Percentiles rank a stretch among this genome's conserved stretches.
phyloP scores from a whole-genome alignment of 768 basidiomycete genomes.

The Podaxis rugospora region DNA sequence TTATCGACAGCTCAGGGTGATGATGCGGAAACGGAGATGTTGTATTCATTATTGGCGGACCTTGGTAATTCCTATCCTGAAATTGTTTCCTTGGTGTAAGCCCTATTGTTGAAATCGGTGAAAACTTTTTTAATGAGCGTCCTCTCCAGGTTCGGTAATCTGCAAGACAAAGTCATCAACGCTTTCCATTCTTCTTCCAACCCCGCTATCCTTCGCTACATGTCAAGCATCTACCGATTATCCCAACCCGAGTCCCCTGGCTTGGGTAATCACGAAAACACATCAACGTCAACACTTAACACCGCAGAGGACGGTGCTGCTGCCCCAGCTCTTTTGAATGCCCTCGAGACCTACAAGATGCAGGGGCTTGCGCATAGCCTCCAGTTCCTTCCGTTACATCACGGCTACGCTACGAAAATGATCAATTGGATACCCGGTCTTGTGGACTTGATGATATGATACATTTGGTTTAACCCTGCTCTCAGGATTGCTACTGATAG shows the following conservation, averaged over 20 bases:
- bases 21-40: slow-evolving; percentile 75
- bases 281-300: slow-evolving; percentile 61
- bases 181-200: slow-evolving; percentile 70
- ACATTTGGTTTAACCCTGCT: neutral
- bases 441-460: slow-evolving; percentile 30
- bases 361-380: slow-evolving; percentile 70
- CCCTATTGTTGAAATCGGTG: slow-evolving; percentile 15
- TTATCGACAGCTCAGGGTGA: slow-evolving; percentile 73
- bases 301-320: slow-evolving; percentile 53
- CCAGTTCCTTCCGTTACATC: slow-evolving; percentile 57
- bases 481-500: neutral
- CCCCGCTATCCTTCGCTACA: slow-evolving; percentile 61
- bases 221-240: slow-evolving; percentile 72
- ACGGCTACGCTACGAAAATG: slow-evolving; percentile 56
- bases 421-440: slow-evolving; percentile 69
- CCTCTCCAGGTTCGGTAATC: slow-evolving; percentile 58
- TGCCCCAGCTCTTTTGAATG: slow-evolving; percentile 50
- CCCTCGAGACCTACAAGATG: slow-evolving; percentile 71
- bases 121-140: slow-evolving; percentile 12
- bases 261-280: slow-evolving; percentile 22
- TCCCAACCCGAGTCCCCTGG: slow-evolving; percentile 51
- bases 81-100: slow-evolving; percentile 68
- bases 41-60: slow-evolving; percentile 74
- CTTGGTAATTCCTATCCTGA: slow-evolving; percentile 68
- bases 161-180: slow-evolving; percentile 74